phyloP scores from a whole-genome alignment of 148 eudicot species.

The Rhododendron vialii region DNA sequence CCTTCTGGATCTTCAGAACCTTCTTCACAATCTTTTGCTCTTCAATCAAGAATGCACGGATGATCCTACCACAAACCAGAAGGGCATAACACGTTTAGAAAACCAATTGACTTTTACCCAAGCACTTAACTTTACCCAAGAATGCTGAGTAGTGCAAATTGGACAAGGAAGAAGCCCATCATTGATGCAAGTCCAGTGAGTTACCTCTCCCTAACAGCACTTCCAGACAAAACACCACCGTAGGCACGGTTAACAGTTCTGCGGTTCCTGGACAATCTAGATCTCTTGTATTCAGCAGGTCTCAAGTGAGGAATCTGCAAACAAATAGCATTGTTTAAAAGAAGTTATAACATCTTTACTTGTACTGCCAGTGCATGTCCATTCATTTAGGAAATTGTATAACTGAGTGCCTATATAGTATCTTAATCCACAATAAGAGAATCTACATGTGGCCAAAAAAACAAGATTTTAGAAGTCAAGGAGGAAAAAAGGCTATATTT shows the following conservation, averaged over 20 bases:
- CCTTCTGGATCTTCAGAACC: constrained; percentile 35
- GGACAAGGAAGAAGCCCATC: background rate
- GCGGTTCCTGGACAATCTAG: constrained; percentile 42
- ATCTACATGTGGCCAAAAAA: background rate
- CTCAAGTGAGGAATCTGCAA: constrained; percentile 46
- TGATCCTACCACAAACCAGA: constrained; percentile 16
- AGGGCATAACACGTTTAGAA: background rate
- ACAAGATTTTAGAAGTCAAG: background rate
- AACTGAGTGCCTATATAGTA: background rate
- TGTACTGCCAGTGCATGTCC: background rate
- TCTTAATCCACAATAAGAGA: background rate
- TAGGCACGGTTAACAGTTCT: constrained; percentile 49
- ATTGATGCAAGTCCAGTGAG: background rate
- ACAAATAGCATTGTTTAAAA: background rate
- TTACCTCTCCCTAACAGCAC: constrained; percentile 50
- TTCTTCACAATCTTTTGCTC: constrained; percentile 40
- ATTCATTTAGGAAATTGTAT: background rate
- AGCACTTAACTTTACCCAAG: background rate
- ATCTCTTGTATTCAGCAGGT: constrained; percentile 46
- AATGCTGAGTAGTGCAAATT: background rate
- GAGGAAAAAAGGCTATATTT: background rate
- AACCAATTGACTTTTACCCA: background rate
- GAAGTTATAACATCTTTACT: background rate
- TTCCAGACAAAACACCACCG: constrained; percentile 46
- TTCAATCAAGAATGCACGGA: constrained; percentile 36